Evolutionary conservation across 768 basidiomycete genomes (phyloP).

Genomic region (Trametes punicea): DNA sequence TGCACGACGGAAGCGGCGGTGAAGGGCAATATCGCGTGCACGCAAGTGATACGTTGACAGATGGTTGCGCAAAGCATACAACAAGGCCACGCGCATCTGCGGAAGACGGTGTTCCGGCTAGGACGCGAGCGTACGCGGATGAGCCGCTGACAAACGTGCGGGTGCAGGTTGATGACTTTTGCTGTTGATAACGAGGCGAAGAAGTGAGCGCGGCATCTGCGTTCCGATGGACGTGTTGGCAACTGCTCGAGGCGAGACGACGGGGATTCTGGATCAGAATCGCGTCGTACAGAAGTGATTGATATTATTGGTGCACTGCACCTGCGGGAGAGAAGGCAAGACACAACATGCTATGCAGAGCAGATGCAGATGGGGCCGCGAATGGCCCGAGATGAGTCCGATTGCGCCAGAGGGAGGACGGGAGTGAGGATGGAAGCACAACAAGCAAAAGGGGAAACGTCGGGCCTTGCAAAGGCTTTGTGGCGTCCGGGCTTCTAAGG

Average conservation of each 20-base stretch:
- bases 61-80: too few relatives aligned
- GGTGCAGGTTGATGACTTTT: not conserved
- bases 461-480: slow-evolving; percentile 14
- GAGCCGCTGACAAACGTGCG: not conserved
- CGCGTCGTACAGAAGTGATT: too few relatives aligned
- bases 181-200: too few relatives aligned
- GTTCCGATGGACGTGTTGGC: not conserved
- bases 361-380: slow-evolving; percentile 3
- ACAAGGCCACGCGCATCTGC: slow-evolving; percentile 1
- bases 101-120: slow-evolving; percentile 1
- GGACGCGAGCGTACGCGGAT: not conserved
- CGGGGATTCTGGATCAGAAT: too few relatives aligned
- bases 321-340: too few relatives aligned
- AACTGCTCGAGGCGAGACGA: not conserved
- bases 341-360: too few relatives aligned
- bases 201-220: too few relatives aligned
- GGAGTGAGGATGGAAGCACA: not conserved
- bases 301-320: too few relatives aligned
- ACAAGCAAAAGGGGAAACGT: slow-evolving; percentile 17
- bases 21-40: too few relatives aligned
- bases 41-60: too few relatives aligned
- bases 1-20: too few relatives aligned
- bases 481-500: slow-evolving; percentile 12
- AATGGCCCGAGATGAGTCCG: slow-evolving; percentile 20
- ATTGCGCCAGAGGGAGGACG: not conserved